phyloP scores from a whole-genome alignment of 2,329 filamentous ascomycete species.

The Golovinomyces cichoracearum region DNA sequence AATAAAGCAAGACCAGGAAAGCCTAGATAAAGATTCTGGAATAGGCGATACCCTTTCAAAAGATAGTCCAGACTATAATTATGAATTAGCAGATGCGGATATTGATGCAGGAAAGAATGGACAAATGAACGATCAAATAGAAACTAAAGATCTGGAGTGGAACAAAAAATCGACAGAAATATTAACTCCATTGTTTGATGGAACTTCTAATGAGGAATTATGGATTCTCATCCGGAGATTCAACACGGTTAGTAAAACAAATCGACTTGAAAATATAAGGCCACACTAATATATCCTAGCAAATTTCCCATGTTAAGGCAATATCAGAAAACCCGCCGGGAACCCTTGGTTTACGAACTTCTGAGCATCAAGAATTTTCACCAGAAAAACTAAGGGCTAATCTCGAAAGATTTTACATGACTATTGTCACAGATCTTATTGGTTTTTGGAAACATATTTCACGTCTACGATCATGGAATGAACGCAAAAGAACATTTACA shows the following conservation, averaged over 20 bases:
- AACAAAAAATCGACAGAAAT: slow-evolving; percentile 26
- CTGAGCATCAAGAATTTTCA: slow-evolving; percentile 61
- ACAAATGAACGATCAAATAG: slow-evolving; percentile 18
- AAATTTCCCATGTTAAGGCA: slow-evolving; percentile 10
- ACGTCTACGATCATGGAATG: slow-evolving; percentile 54
- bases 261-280: neutral
- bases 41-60: too few relatives aligned
- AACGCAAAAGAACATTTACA: slow-evolving; percentile 36
- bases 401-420: slow-evolving; percentile 60
- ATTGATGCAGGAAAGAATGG: slow-evolving; percentile 18
- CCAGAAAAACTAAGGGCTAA: slow-evolving; percentile 60
- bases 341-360: slow-evolving; percentile 52
- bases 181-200: slow-evolving; percentile 28
- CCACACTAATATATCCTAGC: slow-evolving; percentile 18
- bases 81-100: slow-evolving; percentile 19
- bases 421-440: slow-evolving; percentile 41
- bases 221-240: slow-evolving; percentile 21
- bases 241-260: slow-evolving; percentile 7
- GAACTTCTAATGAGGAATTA: slow-evolving; percentile 35
- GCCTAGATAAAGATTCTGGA: too few relatives aligned
- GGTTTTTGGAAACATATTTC: slow-evolving; percentile 47
- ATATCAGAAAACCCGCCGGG: slow-evolving; percentile 25
- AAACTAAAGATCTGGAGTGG: slow-evolving; percentile 33
- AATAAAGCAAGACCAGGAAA: too few relatives aligned
- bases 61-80: too few relatives aligned